A percentile compares a stretch with the other conserved stretches of the same genome.
Conservation (phyloP, 2,329 filamentous ascomycete species). For the Aspergillus brunneoviolaceus region DNA sequence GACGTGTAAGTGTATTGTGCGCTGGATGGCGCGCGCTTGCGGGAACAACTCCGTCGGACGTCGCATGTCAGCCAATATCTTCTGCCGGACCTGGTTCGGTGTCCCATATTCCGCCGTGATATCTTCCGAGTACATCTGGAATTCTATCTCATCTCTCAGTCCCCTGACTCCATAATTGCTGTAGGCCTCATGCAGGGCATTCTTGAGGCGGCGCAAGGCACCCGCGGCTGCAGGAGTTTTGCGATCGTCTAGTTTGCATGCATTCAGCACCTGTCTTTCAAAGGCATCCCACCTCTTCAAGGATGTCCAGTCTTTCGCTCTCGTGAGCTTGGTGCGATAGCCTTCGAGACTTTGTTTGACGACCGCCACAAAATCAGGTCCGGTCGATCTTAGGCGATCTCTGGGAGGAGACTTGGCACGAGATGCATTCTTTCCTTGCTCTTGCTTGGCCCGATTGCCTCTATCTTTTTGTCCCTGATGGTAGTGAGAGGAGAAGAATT, state of each 20-base stretch:
- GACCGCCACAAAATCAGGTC: slow-evolving; percentile 27
- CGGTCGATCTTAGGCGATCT: too few relatives aligned
- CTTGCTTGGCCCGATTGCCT: too few relatives aligned
- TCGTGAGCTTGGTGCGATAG: slow-evolving; percentile 18
- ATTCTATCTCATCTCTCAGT: slow-evolving; percentile 61
- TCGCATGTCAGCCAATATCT: slow-evolving; percentile 74
- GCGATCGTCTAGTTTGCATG: slow-evolving; percentile 28
- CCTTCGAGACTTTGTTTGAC: slow-evolving; percentile 31
- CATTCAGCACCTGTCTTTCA: slow-evolving; percentile 32
- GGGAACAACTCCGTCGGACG: slow-evolving; percentile 93
- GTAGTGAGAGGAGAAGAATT: too few relatives aligned
- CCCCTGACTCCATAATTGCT: slow-evolving; percentile 52
- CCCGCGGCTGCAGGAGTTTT: slow-evolving; percentile 12
- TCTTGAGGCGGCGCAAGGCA: slow-evolving; percentile 26
- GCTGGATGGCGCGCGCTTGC: slow-evolving; percentile 72
- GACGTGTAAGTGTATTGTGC: slow-evolving; percentile 87
- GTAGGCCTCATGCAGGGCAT: slow-evolving; percentile 59
- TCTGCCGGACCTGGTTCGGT: slow-evolving; percentile 59
- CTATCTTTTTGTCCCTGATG: too few relatives aligned
- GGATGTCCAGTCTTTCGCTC: slow-evolving; percentile 14
- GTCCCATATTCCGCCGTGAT: slow-evolving; percentile 58
- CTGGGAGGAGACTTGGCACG: too few relatives aligned
- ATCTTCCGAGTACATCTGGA: slow-evolving; percentile 67
- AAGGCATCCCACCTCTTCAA: slow-evolving; percentile 31
- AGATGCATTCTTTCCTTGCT: too few relatives aligned